phyloP scores from a whole-genome alignment of 176 grass and related monocot species.

The Oryza coarctata region DNA sequence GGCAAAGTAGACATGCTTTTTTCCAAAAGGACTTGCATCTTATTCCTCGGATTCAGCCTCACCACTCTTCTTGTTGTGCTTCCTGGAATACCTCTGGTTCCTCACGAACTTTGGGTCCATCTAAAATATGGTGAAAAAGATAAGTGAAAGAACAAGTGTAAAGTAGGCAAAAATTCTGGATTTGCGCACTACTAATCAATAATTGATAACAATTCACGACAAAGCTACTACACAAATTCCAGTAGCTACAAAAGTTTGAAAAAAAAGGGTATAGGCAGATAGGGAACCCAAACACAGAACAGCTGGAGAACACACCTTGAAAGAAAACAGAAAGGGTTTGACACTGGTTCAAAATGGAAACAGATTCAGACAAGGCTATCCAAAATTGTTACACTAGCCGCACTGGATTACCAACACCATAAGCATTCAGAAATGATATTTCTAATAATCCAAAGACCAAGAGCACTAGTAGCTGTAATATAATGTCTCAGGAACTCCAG shows the following conservation, averaged over 20 bases:
- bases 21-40: background rate
- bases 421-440: background rate
- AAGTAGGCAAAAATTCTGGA: background rate
- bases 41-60: constrained; percentile 37
- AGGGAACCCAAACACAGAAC: background rate
- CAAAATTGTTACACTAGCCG: background rate
- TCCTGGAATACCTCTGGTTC: constrained; percentile 73
- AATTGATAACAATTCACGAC: background rate
- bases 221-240: background rate
- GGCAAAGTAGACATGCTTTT: background rate
- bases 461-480: background rate
- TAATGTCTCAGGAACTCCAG: background rate
- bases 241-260: background rate
- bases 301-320: background rate
- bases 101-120: constrained; percentile 73
- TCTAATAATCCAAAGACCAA: background rate
- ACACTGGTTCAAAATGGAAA: background rate
- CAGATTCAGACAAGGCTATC: background rate
- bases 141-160: background rate
- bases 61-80: constrained; percentile 59
- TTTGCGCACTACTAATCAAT: background rate
- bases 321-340: background rate
- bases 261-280: background rate
- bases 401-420: background rate
- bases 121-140: constrained; percentile 13